Percentiles rank a stretch among this genome's conserved stretches.
These are phyloP conservation scores for Ceratorhiza oryzae-sativae DNA, from an alignment of 1,284 basidiomycete species.

Conservation along the genomic window DNA sequence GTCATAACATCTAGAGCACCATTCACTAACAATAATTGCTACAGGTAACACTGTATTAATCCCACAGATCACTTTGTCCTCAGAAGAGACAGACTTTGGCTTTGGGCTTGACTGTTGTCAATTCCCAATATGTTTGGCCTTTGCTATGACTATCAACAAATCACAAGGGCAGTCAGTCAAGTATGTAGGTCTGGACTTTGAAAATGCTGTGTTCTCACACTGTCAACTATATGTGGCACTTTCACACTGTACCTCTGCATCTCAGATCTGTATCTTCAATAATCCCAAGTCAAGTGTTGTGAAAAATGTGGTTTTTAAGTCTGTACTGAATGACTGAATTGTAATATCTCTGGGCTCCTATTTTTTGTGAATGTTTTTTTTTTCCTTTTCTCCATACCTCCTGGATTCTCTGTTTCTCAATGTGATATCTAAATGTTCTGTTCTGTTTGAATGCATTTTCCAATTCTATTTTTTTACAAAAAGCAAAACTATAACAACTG, in stretches of 20 bases:
- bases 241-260: constrained; percentile 37
- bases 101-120: constrained; percentile 49
- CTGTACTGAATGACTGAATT: constrained; percentile 3
- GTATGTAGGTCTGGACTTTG: constrained; percentile 42
- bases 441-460: neutral
- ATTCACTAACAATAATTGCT: too few relatives aligned
- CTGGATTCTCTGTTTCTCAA: neutral
- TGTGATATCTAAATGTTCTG: neutral
- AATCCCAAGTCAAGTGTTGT: constrained; percentile 44
- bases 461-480: neutral
- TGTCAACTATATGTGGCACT: constrained; percentile 44
- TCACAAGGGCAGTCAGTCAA: constrained; percentile 55
- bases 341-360: too few relatives aligned
- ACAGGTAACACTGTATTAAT: constrained; percentile 47
- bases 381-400: too few relatives aligned
- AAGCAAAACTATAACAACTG: neutral
- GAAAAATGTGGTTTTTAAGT: constrained; percentile 28
- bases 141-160: constrained; percentile 57
- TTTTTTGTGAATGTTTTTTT: too few relatives aligned
- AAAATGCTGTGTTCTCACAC: constrained; percentile 38
- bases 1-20: too few relatives aligned
- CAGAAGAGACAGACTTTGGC: constrained; percentile 45
- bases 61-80: constrained; percentile 48
- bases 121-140: constrained; percentile 55
- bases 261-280: constrained; percentile 40